These are phyloP conservation scores for Gossypium australe DNA, from an alignment of 345 rosid species.

Conservation along the genomic window DNA sequence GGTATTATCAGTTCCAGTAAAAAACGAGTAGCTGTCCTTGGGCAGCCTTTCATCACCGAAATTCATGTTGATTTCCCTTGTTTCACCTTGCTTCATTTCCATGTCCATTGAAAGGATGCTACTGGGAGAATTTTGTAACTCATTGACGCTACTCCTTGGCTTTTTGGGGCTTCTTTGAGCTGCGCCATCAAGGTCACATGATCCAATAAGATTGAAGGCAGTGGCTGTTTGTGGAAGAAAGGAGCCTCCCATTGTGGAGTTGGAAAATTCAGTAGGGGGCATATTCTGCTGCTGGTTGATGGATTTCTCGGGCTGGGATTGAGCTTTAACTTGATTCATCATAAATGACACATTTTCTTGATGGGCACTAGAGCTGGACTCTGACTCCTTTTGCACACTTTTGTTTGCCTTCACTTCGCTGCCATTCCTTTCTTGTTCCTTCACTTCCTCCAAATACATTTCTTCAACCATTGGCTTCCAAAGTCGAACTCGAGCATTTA, in stretches of 20 bases:
- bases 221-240: conserved; percentile 19
- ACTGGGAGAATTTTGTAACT: conserved; percentile 25
- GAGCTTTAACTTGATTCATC: conserved; percentile 25
- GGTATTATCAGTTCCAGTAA: conserved; percentile 1
- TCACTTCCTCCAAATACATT: conserved; percentile 60
- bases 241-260: conserved; percentile 29
- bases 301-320: conserved; percentile 23
- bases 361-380: not conserved
- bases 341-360: conserved; percentile 10
- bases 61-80: conserved; percentile 13
- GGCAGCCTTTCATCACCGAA: conserved; percentile 22
- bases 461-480: conserved; percentile 95
- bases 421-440: conserved; percentile 32
- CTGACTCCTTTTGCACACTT: conserved; percentile 17
- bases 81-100: conserved; percentile 31
- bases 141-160: conserved; percentile 25
- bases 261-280: conserved; percentile 24
- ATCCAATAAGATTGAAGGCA: conserved; percentile 34
- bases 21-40: conserved; percentile 19
- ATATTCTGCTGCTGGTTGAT: conserved; percentile 1
- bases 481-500: conserved; percentile 74
- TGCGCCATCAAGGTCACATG: conserved; percentile 32
- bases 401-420: conserved; percentile 19
- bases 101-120: conserved; percentile 33
- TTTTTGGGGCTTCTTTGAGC: conserved; percentile 37